phyloP scores from a whole-genome alignment of 139 green algal species.

The Ettlia oleoabundans region DNA sequence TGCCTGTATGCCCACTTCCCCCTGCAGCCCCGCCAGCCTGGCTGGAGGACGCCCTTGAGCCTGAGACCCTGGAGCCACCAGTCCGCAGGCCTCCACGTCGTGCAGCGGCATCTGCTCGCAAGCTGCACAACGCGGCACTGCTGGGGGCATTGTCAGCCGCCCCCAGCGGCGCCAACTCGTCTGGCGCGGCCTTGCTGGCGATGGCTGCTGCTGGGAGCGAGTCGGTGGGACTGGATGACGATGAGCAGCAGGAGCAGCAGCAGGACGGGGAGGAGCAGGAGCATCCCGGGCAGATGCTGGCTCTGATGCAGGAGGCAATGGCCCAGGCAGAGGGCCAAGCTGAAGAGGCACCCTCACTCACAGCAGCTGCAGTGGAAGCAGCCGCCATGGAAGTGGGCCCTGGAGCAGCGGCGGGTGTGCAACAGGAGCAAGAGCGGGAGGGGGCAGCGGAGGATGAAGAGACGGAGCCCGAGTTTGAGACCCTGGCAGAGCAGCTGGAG shows the following conservation, averaged over 20 bases:
- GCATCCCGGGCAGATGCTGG: neutral
- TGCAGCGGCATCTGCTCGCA: neutral
- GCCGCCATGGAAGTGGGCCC: too few relatives aligned
- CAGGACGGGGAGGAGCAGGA: too few relatives aligned
- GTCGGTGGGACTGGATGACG: too few relatives aligned
- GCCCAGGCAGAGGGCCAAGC: neutral
- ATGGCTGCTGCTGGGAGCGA: too few relatives aligned
- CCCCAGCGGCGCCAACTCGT: neutral
- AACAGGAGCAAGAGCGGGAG: neutral
- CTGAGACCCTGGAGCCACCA: neutral
- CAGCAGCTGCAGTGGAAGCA: too few relatives aligned
- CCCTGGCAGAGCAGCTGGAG: conserved; percentile 18
- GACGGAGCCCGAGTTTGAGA: conserved; percentile 1
- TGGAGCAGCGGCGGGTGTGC: too few relatives aligned
- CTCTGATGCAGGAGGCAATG: neutral
- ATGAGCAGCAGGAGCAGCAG: too few relatives aligned
- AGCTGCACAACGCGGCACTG: neutral
- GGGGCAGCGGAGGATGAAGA: neutral
- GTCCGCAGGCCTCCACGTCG: neutral
- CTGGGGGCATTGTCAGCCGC: neutral
- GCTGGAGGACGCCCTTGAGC: neutral
- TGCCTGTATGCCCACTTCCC: neutral
- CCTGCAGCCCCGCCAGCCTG: conserved; percentile 14
- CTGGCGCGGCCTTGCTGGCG: neutral
- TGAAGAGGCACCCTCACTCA: too few relatives aligned